phyloP scores from a whole-genome alignment of 495 filamentous ascomycete genomes.

The Terfezia claveryi region DNA sequence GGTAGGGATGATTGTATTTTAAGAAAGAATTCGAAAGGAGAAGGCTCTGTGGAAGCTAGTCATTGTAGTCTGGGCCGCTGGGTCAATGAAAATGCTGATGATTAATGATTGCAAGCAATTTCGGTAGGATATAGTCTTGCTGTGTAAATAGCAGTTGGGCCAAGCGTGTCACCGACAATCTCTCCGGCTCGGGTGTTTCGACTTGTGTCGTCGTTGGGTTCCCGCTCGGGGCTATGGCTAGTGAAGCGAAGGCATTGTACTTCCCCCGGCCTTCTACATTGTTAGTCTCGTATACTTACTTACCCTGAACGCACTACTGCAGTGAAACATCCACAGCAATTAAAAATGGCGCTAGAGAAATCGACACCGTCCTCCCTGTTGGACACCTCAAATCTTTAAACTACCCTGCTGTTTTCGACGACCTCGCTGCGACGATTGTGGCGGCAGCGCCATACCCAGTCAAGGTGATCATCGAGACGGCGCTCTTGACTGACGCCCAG shows the following conservation, averaged over 20 bases:
- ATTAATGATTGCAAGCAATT: neutral
- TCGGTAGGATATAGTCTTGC: conserved; percentile 11
- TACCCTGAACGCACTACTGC: neutral
- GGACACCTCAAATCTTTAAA: conserved; percentile 27
- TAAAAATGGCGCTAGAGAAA: conserved; percentile 34
- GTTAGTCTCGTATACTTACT: too few relatives aligned
- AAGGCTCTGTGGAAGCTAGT: neutral
- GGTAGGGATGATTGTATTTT: conserved; percentile 15
- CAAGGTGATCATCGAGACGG: conserved; percentile 49
- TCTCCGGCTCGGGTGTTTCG: conserved; percentile 28
- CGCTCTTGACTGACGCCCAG: conserved; percentile 30
- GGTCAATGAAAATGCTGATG: too few relatives aligned
- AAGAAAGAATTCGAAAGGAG: neutral
- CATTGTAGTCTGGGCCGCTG: too few relatives aligned
- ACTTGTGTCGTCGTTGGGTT: conserved; percentile 48
- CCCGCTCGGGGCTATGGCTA: conserved; percentile 37
- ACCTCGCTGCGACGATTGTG: conserved; percentile 32
- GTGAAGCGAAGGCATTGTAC: conserved; percentile 29
- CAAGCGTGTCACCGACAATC: conserved; percentile 28
- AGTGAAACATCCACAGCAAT: conserved; percentile 36
- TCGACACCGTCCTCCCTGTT: conserved; percentile 49
- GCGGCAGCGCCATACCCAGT: conserved; percentile 28
- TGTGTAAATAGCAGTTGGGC: conserved; percentile 24
- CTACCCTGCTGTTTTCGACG: conserved; percentile 33
- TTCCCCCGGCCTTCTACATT: too few relatives aligned